Evolutionary conservation across 768 basidiomycete species (phyloP).

Genomic region (Mycena rosella): DNA sequence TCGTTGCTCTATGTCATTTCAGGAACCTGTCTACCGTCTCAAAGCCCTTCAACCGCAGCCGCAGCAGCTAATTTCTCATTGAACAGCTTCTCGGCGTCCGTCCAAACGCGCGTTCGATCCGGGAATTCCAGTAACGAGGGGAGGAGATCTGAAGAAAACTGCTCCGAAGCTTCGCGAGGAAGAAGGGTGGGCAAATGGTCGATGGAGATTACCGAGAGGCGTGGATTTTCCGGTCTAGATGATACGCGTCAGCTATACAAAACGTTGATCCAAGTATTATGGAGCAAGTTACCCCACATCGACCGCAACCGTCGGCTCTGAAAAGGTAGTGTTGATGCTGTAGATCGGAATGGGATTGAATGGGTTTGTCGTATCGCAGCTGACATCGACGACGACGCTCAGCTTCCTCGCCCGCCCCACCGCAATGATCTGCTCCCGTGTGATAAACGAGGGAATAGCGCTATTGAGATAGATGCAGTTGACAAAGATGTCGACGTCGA

Average conservation of each 20-base stretch:
- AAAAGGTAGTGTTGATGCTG: conserved; percentile 92
- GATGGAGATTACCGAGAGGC: conserved; percentile 91
- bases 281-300: conserved; percentile 75
- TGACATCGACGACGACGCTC: conserved; percentile 94
- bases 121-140: conserved; percentile 69
- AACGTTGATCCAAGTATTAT: conserved; percentile 30
- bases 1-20: background rate
- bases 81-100: conserved; percentile 88
- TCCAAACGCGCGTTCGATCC: conserved; percentile 83
- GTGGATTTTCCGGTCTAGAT: conserved; percentile 69
- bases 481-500: conserved; percentile 97
- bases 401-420: conserved; percentile 79
- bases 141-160: conserved; percentile 77
- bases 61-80: conserved; percentile 65
- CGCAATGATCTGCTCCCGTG: conserved; percentile 73
- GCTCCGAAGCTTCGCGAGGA: conserved; percentile 96
- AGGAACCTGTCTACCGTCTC: conserved; percentile 1
- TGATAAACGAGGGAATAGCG: conserved; percentile 86
- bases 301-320: conserved; percentile 90
- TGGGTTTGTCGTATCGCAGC: conserved; percentile 99
- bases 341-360: conserved; percentile 99
- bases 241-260: conserved; percentile 14
- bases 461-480: conserved; percentile 99
- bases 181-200: conserved; percentile 97
- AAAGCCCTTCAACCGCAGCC: conserved; percentile 49